These are phyloP conservation scores for Hymenoscyphus albidus DNA, from an alignment of 2,329 filamentous ascomycete genomes.

Conservation along the genomic window DNA sequence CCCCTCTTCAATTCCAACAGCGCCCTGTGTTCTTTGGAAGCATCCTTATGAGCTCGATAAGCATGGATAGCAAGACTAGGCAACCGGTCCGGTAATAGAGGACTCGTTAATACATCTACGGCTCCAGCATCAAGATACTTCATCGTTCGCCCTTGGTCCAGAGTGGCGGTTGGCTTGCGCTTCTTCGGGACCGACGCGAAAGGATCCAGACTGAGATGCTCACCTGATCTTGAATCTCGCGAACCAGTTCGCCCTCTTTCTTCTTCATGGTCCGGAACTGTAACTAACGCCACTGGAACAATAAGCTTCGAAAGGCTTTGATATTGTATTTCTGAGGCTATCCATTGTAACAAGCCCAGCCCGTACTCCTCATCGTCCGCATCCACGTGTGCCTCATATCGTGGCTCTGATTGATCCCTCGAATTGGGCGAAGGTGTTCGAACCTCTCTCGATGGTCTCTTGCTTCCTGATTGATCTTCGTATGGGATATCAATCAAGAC, in stretches of 20 bases:
- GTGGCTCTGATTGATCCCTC: conserved; percentile 38
- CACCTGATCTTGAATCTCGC: conserved; percentile 20
- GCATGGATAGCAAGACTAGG: conserved; percentile 77
- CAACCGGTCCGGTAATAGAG: conserved; percentile 69
- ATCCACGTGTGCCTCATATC: conserved; percentile 34
- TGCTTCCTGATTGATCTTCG: conserved; percentile 36
- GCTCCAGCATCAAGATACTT: conserved; percentile 83
- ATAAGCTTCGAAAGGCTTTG: conserved; percentile 46
- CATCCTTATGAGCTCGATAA: conserved; percentile 76
- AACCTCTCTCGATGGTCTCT: conserved; percentile 32
- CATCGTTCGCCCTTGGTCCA: conserved; percentile 52
- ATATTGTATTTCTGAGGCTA: conserved; percentile 47
- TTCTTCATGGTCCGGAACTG: conserved; percentile 34
- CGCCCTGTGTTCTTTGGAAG: conserved; percentile 66
- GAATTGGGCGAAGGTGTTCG: conserved; percentile 34
- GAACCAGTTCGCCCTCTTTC: conserved; percentile 23
- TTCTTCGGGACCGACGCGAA: conserved; percentile 20
- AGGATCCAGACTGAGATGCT: conserved; percentile 21
- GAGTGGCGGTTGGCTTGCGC: conserved; percentile 38
- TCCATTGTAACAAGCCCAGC: conserved; percentile 43
- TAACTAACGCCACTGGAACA: conserved; percentile 43
- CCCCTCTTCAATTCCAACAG: conserved; percentile 69
- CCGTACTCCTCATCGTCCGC: conserved; percentile 45
- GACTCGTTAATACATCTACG: conserved; percentile 78
- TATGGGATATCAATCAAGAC: conserved; percentile 51